phyloP scores from a whole-genome alignment of 2,329 filamentous ascomycete species.

The Clathrospora elynae region DNA sequence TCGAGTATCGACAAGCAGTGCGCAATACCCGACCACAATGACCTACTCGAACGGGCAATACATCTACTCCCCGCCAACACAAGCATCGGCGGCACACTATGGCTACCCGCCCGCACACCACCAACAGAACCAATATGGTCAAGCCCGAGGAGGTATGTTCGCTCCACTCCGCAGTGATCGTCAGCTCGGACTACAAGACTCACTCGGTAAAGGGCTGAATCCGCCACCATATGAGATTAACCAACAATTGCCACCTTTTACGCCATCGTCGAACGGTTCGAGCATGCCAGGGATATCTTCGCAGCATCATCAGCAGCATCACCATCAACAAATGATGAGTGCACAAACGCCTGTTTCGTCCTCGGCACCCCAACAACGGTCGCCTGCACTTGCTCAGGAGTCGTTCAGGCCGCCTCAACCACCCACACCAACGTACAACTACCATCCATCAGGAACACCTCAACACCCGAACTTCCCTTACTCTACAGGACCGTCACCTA shows the following conservation, averaged over 20 bases:
- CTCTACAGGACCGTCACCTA: conserved; percentile 55
- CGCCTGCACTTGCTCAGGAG: conserved; percentile 64
- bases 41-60: conserved; percentile 67
- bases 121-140: conserved; percentile 42
- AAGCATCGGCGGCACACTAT: conserved; percentile 61
- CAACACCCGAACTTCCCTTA: conserved; percentile 56
- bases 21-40: conserved; percentile 60
- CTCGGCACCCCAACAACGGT: conserved; percentile 50
- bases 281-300: conserved; percentile 53
- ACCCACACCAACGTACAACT: conserved; percentile 68
- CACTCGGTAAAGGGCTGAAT: conserved; percentile 68
- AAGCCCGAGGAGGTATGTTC: conserved; percentile 56
- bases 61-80: conserved; percentile 62
- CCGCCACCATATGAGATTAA: conserved; percentile 71
- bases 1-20: conserved; percentile 64
- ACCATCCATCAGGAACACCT: conserved; percentile 59
- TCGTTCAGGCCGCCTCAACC: conserved; percentile 63
- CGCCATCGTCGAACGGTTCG: conserved; percentile 59
- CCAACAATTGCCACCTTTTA: conserved; percentile 64
- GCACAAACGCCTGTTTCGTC: conserved; percentile 48
- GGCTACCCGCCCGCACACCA: conserved; percentile 52
- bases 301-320: conserved; percentile 46
- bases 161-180: conserved; percentile 59
- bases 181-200: conserved; percentile 60
- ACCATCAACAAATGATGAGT: conserved; percentile 55